Evolutionary conservation across 148 eudicot genomes (phyloP).

Genomic region (Agrostemma githago): DNA sequence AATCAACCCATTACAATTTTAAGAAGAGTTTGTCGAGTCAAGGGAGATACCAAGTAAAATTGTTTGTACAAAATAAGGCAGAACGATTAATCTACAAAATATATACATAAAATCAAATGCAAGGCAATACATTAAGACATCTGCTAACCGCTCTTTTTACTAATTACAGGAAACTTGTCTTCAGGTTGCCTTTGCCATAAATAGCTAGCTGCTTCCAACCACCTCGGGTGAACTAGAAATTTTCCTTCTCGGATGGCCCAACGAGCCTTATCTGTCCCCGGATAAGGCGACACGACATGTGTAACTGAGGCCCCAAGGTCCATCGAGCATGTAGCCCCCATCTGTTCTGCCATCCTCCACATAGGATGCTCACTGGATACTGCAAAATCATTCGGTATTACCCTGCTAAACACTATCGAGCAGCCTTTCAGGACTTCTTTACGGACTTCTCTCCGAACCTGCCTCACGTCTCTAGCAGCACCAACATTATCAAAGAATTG

Average conservation of each 20-base stretch:
- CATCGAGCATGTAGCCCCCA: constrained; percentile 65
- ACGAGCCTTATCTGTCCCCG: constrained; percentile 67
- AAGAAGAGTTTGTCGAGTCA: too few relatives aligned
- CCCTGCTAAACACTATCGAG: constrained; percentile 63
- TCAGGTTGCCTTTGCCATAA: constrained; percentile 64
- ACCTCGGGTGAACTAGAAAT: constrained; percentile 57
- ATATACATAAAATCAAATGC: too few relatives aligned
- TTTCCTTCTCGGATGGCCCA: constrained; percentile 64
- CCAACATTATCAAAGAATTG: constrained; percentile 65
- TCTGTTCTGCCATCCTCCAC: constrained; percentile 75
- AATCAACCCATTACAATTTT: too few relatives aligned
- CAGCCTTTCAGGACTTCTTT: constrained; percentile 60
- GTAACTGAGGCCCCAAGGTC: constrained; percentile 50
- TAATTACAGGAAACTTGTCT: constrained; percentile 54
- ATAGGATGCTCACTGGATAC: constrained; percentile 41
- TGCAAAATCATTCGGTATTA: constrained; percentile 39
- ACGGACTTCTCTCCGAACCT: constrained; percentile 59
- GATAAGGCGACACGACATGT: constrained; percentile 59
- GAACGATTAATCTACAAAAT: background rate
- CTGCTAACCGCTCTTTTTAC: background rate
- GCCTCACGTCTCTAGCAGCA: constrained; percentile 59
- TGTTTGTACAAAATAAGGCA: constrained; percentile 5
- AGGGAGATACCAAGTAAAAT: too few relatives aligned
- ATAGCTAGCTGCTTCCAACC: constrained; percentile 72
- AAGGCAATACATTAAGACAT: background rate